Percentiles rank a stretch among this genome's conserved stretches.
Conservation (phyloP, 495 filamentous ascomycete species). For the Parmelia sp. region DNA sequence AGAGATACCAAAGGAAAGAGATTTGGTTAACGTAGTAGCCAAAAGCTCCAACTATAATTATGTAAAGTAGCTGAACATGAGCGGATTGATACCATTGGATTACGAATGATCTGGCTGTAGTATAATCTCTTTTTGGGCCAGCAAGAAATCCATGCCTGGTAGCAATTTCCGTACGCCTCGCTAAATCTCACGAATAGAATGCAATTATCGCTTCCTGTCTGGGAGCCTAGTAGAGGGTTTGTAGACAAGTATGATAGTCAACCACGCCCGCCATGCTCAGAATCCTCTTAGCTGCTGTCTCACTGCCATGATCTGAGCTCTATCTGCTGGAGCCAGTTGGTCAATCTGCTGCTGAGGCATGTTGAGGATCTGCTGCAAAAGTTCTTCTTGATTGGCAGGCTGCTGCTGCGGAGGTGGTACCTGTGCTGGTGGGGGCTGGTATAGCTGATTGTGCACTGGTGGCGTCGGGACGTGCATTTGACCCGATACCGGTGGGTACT, state of each 20-base stretch:
- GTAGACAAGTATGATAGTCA: not conserved
- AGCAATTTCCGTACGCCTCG: conserved; percentile 1
- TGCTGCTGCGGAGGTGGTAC: conserved; percentile 39
- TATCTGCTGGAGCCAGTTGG: conserved; percentile 61
- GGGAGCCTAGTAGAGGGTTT: not conserved
- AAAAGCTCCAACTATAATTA: not conserved
- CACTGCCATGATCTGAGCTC: conserved; percentile 69
- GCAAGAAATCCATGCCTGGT: not conserved
- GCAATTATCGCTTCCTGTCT: not conserved
- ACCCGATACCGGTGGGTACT: conserved; percentile 25
- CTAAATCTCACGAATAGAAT: not conserved
- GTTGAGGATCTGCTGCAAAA: conserved; percentile 67
- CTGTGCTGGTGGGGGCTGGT: conserved; percentile 41
- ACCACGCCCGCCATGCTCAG: not conserved
- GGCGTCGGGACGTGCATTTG: conserved; percentile 49
- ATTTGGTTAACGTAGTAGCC: too few species aligned
- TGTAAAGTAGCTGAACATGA: not conserved
- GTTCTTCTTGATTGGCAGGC: conserved; percentile 53
- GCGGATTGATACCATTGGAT: not conserved
- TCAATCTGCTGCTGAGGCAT: conserved; percentile 73
- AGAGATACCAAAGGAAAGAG: not conserved
- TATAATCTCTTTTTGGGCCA: not conserved
- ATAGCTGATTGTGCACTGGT: conserved; percentile 53
- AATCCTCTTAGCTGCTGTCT: conserved; percentile 39
- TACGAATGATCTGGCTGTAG: not conserved